A percentile compares a stretch with the other conserved stretches of the same genome.
These are phyloP conservation scores for Pyracantha coccinea DNA, from an alignment of 331 rosid genomes.

Conservation along the genomic window DNA sequence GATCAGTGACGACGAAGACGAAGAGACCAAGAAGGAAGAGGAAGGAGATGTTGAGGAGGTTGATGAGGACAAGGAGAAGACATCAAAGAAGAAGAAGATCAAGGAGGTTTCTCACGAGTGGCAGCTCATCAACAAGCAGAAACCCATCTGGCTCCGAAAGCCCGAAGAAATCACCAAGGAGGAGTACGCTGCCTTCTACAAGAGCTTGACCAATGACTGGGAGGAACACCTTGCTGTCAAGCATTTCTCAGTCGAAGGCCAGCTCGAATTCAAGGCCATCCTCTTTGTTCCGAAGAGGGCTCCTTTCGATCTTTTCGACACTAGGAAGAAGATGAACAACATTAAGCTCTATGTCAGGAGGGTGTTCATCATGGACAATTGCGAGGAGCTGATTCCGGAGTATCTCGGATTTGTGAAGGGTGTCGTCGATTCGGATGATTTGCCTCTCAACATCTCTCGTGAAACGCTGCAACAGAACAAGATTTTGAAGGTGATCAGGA, in stretches of 20 bases:
- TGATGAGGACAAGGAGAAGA: slow-evolving; percentile 49
- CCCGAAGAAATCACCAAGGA: slow-evolving; percentile 65
- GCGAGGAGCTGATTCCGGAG: slow-evolving; percentile 61
- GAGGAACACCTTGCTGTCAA: slow-evolving; percentile 63
- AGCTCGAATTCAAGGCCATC: slow-evolving; percentile 63
- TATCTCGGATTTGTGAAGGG: slow-evolving; percentile 61
- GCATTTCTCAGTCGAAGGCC: slow-evolving; percentile 64
- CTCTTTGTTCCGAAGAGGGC: slow-evolving; percentile 61
- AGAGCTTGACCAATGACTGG: slow-evolving; percentile 68
- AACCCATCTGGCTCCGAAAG: slow-evolving; percentile 64
- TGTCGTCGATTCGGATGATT: slow-evolving; percentile 60
- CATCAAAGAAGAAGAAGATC: slow-evolving; percentile 46
- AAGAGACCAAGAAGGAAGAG: slow-evolving; percentile 51
- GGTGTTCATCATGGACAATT: slow-evolving; percentile 69
- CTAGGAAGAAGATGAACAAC: slow-evolving; percentile 58
- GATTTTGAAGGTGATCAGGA: slow-evolving; percentile 61
- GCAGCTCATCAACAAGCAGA: slow-evolving; percentile 64
- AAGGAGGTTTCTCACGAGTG: slow-evolving; percentile 63
- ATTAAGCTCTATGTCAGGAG: slow-evolving; percentile 64
- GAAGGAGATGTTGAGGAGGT: slow-evolving; percentile 51
- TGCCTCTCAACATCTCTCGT: slow-evolving; percentile 67
- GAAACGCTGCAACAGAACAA: slow-evolving; percentile 63
- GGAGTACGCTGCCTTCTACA: slow-evolving; percentile 64
- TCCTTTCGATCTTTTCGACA: slow-evolving; percentile 62
- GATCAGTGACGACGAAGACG: slow-evolving; percentile 61